Percentiles rank a stretch among this genome's conserved stretches.
Conservation (phyloP, 164 flowering plant genomes). For the Berberis vulgaris region DNA sequence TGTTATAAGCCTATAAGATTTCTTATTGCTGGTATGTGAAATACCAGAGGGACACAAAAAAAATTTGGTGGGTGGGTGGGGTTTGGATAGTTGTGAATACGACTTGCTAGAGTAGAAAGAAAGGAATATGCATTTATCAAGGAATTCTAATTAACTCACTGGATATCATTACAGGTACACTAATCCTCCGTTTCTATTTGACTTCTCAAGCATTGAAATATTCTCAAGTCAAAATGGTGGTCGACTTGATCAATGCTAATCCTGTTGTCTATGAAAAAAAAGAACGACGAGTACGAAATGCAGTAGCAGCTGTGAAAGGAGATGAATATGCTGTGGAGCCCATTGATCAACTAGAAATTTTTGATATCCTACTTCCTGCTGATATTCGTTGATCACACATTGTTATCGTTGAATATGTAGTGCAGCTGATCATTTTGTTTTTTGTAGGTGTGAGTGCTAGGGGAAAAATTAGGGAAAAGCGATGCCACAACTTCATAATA, state of each 20-base stretch:
- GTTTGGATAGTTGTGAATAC: too few species aligned
- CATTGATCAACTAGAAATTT: slow-evolving; percentile 72
- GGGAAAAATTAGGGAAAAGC: too few species aligned
- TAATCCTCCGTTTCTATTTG: too few species aligned
- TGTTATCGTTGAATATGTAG: background rate
- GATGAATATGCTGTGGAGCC: slow-evolving; percentile 65
- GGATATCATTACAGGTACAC: too few species aligned
- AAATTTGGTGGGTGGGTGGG: too few species aligned
- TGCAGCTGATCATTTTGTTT: background rate
- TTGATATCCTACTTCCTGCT: slow-evolving; percentile 60
- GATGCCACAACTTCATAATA: background rate
- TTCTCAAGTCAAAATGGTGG: slow-evolving; percentile 28
- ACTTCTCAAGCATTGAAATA: too few species aligned
- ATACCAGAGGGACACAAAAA: too few species aligned
- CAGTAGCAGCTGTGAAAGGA: slow-evolving; percentile 9
- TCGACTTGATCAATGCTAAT: slow-evolving; percentile 71
- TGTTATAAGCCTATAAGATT: too few species aligned
- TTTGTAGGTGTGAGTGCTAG: background rate
- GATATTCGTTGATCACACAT: background rate
- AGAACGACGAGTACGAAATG: slow-evolving; percentile 42
- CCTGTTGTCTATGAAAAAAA: slow-evolving; percentile 70
- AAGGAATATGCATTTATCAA: too few species aligned
- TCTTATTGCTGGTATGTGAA: too few species aligned
- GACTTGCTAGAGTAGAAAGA: too few species aligned
- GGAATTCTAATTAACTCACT: too few species aligned